These are phyloP conservation scores for Xylaria nigripes DNA, from an alignment of 495 filamentous ascomycete species.

Conservation along the genomic window DNA sequence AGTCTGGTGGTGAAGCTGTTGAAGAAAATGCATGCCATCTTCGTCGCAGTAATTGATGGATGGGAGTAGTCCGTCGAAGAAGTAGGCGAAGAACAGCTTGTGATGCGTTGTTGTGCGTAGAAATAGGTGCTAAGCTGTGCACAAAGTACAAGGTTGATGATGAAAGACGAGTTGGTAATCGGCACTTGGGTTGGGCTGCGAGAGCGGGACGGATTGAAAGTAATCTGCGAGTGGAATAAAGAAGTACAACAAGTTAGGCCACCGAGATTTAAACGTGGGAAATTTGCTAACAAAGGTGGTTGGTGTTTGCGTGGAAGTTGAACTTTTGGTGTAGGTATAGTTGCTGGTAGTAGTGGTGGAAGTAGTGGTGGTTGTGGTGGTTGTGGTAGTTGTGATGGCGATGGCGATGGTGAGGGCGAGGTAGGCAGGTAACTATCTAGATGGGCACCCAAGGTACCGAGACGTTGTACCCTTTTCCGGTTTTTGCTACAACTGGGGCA, in stretches of 20 bases:
- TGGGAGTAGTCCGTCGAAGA: not conserved
- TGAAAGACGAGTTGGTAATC: not conserved
- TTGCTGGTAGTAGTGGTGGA: no score
- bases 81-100: not conserved
- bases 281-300: not conserved
- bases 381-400: not conserved
- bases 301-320: no score
- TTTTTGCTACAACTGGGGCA: not conserved
- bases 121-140: not conserved
- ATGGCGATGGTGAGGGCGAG: not conserved
- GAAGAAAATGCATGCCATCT: conserved; percentile 17
- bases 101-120: not conserved
- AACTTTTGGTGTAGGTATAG: no score
- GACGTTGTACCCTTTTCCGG: not conserved
- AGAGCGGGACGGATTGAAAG: not conserved
- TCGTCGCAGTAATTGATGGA: not conserved
- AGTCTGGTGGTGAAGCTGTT: conserved; percentile 15
- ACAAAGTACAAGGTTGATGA: not conserved
- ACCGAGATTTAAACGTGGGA: not conserved
- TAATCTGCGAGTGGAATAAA: no score
- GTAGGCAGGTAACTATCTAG: not conserved
- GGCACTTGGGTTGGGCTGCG: not conserved
- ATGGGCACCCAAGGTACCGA: not conserved
- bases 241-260: no score
- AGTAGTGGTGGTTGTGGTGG: no score